These are phyloP conservation scores for Citrullus colocynthis DNA, from an alignment of 306 rosid species.

Conservation along the genomic window DNA sequence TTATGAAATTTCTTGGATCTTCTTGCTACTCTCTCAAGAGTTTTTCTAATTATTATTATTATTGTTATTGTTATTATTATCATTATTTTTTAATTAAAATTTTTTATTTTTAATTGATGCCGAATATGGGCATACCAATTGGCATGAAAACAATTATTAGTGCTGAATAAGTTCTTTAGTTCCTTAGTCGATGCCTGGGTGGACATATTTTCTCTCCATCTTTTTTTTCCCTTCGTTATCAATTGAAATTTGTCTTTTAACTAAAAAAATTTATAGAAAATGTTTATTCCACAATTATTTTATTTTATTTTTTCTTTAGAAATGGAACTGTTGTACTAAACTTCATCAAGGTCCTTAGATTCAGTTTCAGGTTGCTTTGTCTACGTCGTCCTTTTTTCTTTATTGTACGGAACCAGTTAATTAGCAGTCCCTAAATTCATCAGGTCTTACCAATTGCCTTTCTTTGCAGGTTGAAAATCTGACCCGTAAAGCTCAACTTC, in stretches of 20 bases:
- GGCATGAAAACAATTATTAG: too few species aligned
- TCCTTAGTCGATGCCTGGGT: background rate
- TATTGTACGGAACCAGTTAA: background rate
- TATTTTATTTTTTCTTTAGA: background rate
- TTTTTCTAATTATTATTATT: background rate
- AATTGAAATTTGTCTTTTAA: background rate
- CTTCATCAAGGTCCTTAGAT: background rate
- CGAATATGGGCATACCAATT: too few species aligned
- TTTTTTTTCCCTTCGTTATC: background rate
- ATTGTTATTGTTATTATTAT: background rate
- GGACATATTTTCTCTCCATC: background rate
- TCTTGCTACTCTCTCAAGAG: background rate
- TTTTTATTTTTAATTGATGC: background rate
- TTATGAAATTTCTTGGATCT: background rate
- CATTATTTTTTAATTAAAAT: background rate
- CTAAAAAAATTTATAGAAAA: background rate
- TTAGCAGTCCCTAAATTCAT: background rate
- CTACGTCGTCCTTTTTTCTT: background rate
- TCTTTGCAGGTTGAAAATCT: constrained; percentile 10
- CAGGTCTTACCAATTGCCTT: constrained; percentile 6
- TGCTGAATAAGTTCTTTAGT: background rate
- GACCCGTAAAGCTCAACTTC: constrained; percentile 45
- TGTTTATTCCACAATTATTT: background rate
- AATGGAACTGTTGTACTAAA: background rate
- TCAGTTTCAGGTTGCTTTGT: background rate